Evolutionary conservation across 2,329 filamentous ascomycete species (phyloP), one percentile per base, ranked within the genome.

Genomic region (Stenocarpella maydis): DNA sequence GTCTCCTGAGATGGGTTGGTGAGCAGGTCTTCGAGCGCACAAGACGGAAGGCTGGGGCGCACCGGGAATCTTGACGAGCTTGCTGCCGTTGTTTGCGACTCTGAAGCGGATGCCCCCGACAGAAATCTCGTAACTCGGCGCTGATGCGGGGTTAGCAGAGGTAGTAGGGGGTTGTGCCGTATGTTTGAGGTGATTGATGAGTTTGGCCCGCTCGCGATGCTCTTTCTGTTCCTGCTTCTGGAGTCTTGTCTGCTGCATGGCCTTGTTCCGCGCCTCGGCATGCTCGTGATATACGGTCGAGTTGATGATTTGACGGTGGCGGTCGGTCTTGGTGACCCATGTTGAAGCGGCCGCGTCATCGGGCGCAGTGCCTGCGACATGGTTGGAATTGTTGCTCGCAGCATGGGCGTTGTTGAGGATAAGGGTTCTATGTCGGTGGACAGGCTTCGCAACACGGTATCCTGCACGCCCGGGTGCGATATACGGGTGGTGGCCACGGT

Each of bases 251-350:
- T 92, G 87, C 73, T 93, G 91, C 52, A 95, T 92, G 14, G 91
- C 91, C 75, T 89, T 91, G 12, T 87, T 83, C 53, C 92, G 88
- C 37, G 87, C 87, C 76, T 92, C 88, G 14, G 86, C 85, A 71
- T 93, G 90, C 77, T 93, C 91, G 72, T 94, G 90, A 77, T 91
- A 96, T 1, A 95, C 87, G 19, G 88, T 88, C 24, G 91, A 88
- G 77, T 95, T 97, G 80, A 97, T 96, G 49, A 97, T 83, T 78
- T 97, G 93, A 77, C 92, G 87, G 77, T 95, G 92, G 61, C 91
- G 91, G 77, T 92, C 92, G 61, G 85, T 91, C 77, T 90, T 92
- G 7, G 90, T 87, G 50, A 96, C 87, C 89, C 91, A 95, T 3
- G 88, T 79, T 3, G 88, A 79, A 21, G 77, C 72, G 47, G 76